Base-by-base conservation (phyloP, 148 eudicot species). In the Chenopodium quinoa region DNA sequence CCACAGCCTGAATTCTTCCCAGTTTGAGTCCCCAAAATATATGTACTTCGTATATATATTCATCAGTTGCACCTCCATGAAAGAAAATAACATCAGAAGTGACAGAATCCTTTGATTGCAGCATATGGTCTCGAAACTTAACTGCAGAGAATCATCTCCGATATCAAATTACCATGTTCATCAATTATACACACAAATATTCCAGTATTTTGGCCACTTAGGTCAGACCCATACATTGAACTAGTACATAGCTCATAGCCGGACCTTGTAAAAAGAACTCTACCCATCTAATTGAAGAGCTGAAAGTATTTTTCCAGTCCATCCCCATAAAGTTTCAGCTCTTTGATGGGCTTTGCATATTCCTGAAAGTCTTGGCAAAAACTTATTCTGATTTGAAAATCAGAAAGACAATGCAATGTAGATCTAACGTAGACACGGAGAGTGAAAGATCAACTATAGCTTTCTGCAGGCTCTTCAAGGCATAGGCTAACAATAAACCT, bases 341-440 rank as follows among this genome's bases (percentile, higher is more conserved):
- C 86, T 27, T 78, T 71, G 37, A 93, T 90, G 17, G 91, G 99
- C 78, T 90, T 93, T 69, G 89, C 91, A 83, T 89, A 92, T 69
- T 84, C 90, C 93, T 91, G 97, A 84, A 89, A 93, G 84, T 95
- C 98, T 95, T 85, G 79, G 46, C 78, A 85, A 74, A 79, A 78
- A 72, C 58, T 47, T 40, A 7, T 0, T 50, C 44, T 47, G 66
- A 83, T 19, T 22, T 3, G 19, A 22, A 4, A 31, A 14, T 54
- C 27, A 31, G 1, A 14, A 56, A 58, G 25, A 62, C 69, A 62
- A 37, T 17, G 4, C 44, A 62, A 13, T 40, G 54, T 47, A 9
- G 27, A 13, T 11, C 14, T 50, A 12, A 50, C 11, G 20, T n/a
- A 1, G 4, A 65, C 16, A 29, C 7, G 9, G 32, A 9, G 8